Percentiles rank a stretch among this genome's conserved stretches.
Conservation (phyloP, 345 rosid species). For the Tarenaya hassleriana region DNA sequence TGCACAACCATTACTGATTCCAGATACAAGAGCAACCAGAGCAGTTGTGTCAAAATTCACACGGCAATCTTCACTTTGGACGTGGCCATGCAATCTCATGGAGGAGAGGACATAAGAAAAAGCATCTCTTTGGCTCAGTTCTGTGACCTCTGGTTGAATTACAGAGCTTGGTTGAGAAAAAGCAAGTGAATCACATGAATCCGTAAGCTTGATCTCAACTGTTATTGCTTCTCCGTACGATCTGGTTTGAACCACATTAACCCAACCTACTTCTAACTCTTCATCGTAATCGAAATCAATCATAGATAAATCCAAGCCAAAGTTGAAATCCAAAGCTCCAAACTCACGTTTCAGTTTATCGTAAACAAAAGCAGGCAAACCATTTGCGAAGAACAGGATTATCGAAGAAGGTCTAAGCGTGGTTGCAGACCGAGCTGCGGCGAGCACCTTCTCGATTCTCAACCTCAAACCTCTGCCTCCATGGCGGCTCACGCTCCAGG, state of each 20-base stretch:
- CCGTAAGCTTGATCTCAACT: conserved; percentile 52
- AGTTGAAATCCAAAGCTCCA: conserved; percentile 41
- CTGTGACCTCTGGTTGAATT: conserved; percentile 20
- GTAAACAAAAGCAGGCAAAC: conserved; percentile 29
- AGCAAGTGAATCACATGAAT: conserved; percentile 18
- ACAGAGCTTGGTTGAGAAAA: conserved; percentile 17
- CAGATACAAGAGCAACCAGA: conserved; percentile 78
- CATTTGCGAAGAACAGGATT: conserved; percentile 65
- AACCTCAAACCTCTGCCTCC: conserved; percentile 47
- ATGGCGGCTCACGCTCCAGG: conserved; percentile 38
- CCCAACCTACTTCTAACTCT: conserved; percentile 58
- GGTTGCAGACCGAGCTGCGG: conserved; percentile 42
- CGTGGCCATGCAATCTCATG: conserved; percentile 29
- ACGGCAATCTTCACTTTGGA: conserved; percentile 28
- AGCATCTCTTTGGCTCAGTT: conserved; percentile 20
- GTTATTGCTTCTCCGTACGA: conserved; percentile 42
- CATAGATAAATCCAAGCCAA: conserved; percentile 24
- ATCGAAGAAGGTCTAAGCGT: conserved; percentile 50
- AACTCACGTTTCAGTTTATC: conserved; percentile 37
- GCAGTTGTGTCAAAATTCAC: conserved; percentile 83
- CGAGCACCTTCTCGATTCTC: conserved; percentile 42
- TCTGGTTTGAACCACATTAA: conserved; percentile 36
- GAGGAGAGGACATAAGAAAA: conserved; percentile 41
- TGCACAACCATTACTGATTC: conserved; percentile 73
- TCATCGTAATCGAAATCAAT: conserved; percentile 38